Evolutionary conservation across 1,139 yeast genomes (phyloP).

Genomic region (Yamadazyma pseudoaaseri): DNA sequence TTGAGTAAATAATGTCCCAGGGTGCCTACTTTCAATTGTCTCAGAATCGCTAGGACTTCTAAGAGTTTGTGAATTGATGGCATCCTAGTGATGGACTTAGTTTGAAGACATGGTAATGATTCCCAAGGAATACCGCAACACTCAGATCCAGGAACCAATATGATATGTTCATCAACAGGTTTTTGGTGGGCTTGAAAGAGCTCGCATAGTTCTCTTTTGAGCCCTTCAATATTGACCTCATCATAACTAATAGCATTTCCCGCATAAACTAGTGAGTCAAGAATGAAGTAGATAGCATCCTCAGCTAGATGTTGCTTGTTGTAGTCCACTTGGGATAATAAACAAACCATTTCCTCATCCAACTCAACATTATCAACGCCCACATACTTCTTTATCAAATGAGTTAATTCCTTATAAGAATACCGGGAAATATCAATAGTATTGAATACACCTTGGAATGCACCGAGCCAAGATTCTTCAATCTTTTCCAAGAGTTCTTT

Average conservation of each 20-base stretch:
- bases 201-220: slow-evolving; percentile 45
- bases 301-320: slow-evolving; percentile 16
- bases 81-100: slow-evolving; percentile 65
- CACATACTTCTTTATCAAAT: neutral
- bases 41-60: slow-evolving; percentile 30
- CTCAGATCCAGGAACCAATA: slow-evolving; percentile 63
- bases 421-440: neutral
- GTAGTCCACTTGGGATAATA: slow-evolving; percentile 30
- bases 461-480: slow-evolving; percentile 79
- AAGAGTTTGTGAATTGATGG: slow-evolving; percentile 61
- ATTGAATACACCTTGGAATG: slow-evolving; percentile 63
- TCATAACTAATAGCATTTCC: slow-evolving; percentile 67
- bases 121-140: slow-evolving; percentile 89
- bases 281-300: slow-evolving; percentile 61
- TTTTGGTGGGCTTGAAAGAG: slow-evolving; percentile 15
- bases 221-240: slow-evolving; percentile 53
- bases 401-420: neutral
- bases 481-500: slow-evolving; percentile 54
- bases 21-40: slow-evolving; percentile 7
- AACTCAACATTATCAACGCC: slow-evolving; percentile 2
- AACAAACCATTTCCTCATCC: slow-evolving; percentile 1
- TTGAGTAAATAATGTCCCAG: slow-evolving; percentile 55
- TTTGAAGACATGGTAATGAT: slow-evolving; percentile 56
- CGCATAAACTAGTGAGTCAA: slow-evolving; percentile 59
- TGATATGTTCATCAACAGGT: slow-evolving; percentile 47